Base-by-base conservation (phyloP, 2,329 filamentous ascomycete species). In the Elsinoe australis region DNA sequence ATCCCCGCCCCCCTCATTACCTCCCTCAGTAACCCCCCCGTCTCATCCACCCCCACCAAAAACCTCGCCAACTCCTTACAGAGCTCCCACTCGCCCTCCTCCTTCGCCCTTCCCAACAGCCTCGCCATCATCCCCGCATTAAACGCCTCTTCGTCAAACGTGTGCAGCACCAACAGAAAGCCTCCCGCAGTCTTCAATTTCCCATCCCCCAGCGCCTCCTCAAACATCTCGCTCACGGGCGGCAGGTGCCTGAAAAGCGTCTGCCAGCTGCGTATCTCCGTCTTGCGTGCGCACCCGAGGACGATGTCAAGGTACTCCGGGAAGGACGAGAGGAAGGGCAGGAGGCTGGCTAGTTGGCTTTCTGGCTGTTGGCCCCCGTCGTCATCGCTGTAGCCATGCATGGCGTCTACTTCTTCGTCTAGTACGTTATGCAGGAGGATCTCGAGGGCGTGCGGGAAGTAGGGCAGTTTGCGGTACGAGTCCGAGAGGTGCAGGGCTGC, bases 41-140 rank as follows among this genome's bases (percentile, higher is more conserved):
- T 85, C 55, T 87, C 82, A 61, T 98, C 92, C 58, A 98, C 80
- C 4, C 90, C 90, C 38, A 94, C 88, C 49, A 98, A 69, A 66
- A 98, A 98, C n/a, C 90, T 75, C 8, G 92, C 89, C 21, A 98
- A 74, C 64, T 98, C 92, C 58, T 88, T 92, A 68, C 92, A 96
- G 21, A 98, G 70, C 57, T 96, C 89, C 88, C 89, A 98, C 60
- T 96, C 90, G 41, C 82, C 80, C 63, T 89, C 87, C 24, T 80
- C 74, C 58, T 89, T 90, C 0, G 90, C 92, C 41, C 85, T 74
- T 24, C 79, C 80, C 50, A 98, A 75, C 18, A 98, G 71, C 9
- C 88, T 78, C 3, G 95, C 84, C 33, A 85, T 65, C 62, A 86
- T 82, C 54, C 84, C 79, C 50, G 85, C 74, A 39, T 72, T 69